phyloP scores from a whole-genome alignment of 768 basidiomycete species.

The Nidularia sp. region DNA sequence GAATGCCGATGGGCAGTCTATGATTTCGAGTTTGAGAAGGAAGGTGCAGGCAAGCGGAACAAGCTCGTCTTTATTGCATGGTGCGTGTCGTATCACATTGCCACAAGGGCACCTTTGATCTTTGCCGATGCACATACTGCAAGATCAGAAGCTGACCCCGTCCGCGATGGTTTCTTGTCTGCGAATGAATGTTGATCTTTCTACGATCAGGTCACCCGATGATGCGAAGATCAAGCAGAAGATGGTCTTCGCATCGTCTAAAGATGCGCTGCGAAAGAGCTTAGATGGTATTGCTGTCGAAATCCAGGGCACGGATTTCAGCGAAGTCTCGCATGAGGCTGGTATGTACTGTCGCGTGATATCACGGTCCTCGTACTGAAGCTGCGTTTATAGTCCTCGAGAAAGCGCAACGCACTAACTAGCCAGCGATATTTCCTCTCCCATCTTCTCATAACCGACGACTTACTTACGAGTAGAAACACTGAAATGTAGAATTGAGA shows the following conservation, averaged over 20 bases:
- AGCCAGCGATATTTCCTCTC: no score
- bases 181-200: slow-evolving; percentile 8
- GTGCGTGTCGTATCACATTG: slow-evolving; percentile 44
- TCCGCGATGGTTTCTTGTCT: no score
- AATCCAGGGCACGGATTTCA: slow-evolving; percentile 79
- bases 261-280: slow-evolving; percentile 67
- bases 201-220: slow-evolving; percentile 74
- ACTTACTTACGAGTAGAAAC: no score
- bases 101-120: no score
- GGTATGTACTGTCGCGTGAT: slow-evolving; percentile 38
- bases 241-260: slow-evolving; percentile 92
- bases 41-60: slow-evolving; percentile 73
- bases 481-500: no score
- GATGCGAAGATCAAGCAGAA: slow-evolving; percentile 81
- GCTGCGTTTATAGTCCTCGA: no score
- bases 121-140: no score
- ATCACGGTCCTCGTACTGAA: no score
- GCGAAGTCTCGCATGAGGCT: slow-evolving; percentile 66
- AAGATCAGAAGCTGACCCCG: no score
- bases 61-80: slow-evolving; percentile 85
- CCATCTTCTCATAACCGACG: no score
- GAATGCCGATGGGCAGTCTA: slow-evolving; percentile 91
- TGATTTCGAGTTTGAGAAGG: slow-evolving; percentile 81
- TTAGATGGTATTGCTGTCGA: slow-evolving; percentile 78
- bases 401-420: no score